These are phyloP conservation scores for Danielozyma ontarioensis DNA, from an alignment of 805 yeast genomes.

Conservation along the genomic window DNA sequence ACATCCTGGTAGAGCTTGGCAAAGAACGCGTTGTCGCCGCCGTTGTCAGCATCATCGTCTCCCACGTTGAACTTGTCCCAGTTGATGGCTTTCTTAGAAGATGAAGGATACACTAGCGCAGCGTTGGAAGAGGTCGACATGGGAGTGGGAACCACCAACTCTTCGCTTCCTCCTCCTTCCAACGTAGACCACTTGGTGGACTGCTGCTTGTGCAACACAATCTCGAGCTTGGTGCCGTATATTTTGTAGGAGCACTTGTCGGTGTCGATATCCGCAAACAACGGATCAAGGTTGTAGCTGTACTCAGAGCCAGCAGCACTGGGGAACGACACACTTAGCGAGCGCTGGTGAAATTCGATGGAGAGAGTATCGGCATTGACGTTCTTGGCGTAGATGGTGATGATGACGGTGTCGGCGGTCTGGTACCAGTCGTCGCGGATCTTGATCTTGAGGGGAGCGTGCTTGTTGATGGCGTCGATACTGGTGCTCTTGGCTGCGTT, in stretches of 20 bases:
- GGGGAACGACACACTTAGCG: constrained; percentile 44
- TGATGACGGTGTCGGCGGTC: constrained; percentile 46
- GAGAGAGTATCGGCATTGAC: constrained; percentile 47
- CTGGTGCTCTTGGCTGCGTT: constrained; percentile 15
- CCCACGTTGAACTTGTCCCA: constrained; percentile 57
- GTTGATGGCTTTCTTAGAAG: constrained; percentile 57
- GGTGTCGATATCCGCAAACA: constrained; percentile 48
- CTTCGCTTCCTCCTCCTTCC: constrained; percentile 23
- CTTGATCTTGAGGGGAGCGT: constrained; percentile 34
- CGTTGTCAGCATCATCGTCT: constrained; percentile 42
- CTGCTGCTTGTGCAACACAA: constrained; percentile 47
- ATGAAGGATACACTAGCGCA: constrained; percentile 48
- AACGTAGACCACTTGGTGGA: constrained; percentile 51
- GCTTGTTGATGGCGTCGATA: constrained; percentile 29
- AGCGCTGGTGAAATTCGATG: constrained; percentile 31
- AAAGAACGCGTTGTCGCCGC: constrained; percentile 61
- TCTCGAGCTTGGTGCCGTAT: constrained; percentile 71
- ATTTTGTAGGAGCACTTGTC: constrained; percentile 43
- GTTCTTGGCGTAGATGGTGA: constrained; percentile 67
- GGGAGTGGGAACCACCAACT: constrained; percentile 5
- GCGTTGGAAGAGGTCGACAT: constrained; percentile 6
- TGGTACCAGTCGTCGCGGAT: constrained; percentile 51
- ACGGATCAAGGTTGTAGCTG: constrained; percentile 49
- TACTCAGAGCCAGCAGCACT: constrained; percentile 50
- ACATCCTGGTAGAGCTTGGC: constrained; percentile 68